Evolutionary conservation across 2,329 filamentous ascomycete species (phyloP), one percentile per base, ranked within the genome.

Genomic region (Fusarium pilosicola): DNA sequence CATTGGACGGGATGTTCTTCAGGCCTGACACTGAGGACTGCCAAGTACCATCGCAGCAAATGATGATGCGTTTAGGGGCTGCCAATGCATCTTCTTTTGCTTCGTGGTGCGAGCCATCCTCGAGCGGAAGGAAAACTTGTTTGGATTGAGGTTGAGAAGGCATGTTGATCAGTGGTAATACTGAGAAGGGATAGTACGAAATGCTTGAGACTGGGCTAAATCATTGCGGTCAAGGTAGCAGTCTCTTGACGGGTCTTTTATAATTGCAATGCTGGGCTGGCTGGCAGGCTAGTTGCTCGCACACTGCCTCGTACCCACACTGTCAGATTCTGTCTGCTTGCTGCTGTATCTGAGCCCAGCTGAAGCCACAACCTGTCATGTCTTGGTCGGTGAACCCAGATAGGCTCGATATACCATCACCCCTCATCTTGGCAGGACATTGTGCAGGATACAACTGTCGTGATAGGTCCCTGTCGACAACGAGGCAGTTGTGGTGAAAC

Each of bases 21-120:
- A 76, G 74, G 17, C 79, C 77, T 14, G 75, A 76, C 28, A 76
- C 75, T 10, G 70, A 70, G 6, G 58, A 71, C 59, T 81, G 81
- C 81, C 80, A 83, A 13, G 81, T 82, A 22, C 81, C 82, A 61
- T 84, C 82, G 39, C 81, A 83, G 65, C 81, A 83, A 48, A 82
- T 75, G 42, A 83, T 62, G 61, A 78, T 72, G n/a, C 76, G 76
- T 59, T 78, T 78, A 10, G 76, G 76, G 24, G 66, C 70, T 20
- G 70, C 66, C 41, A 38, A 52, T 30, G 52, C 46, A 44, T 73
- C 73, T 28, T 42, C 45, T 30, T 34, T 65, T 34, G 52, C 56
- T 54, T 73, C 72, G 9, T 73, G 71, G 32, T 73, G 72, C 6
- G 65, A 73, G 24, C 74, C 73, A 18, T 60, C 30, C 14, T 69